phyloP scores from a whole-genome alignment of 768 basidiomycete species.

The Hygrocybe coccinea region DNA sequence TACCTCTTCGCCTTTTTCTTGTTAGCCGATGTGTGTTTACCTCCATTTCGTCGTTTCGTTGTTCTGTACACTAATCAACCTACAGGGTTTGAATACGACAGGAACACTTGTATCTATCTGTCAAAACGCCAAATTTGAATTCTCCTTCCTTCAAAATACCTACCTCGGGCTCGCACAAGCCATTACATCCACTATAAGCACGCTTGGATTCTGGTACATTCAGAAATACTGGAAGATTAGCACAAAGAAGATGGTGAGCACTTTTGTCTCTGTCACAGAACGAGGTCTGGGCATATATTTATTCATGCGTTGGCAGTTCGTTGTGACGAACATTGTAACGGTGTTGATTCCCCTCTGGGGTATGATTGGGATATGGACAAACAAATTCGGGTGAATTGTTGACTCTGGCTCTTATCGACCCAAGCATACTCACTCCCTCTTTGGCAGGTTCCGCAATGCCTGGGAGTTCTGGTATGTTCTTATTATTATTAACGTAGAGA shows the following conservation, averaged over 20 bases:
- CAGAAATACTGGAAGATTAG: constrained; percentile 73
- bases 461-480: constrained; percentile 79
- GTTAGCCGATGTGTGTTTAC: constrained; percentile 54
- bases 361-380: constrained; percentile 81
- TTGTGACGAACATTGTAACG: constrained; percentile 71
- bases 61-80: background rate
- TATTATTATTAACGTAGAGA: background rate
- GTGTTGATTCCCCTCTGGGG: constrained; percentile 82
- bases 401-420: background rate
- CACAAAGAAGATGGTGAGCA: constrained; percentile 72
- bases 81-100: constrained; percentile 75
- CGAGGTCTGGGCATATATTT: constrained; percentile 1
- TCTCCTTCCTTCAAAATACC: constrained; percentile 78
- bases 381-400: constrained; percentile 57
- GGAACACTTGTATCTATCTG: constrained; percentile 70
- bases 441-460: constrained; percentile 60
- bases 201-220: constrained; percentile 79
- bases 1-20: constrained; percentile 76
- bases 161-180: constrained; percentile 76
- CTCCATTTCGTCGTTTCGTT: constrained; percentile 17
- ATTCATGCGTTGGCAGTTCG: constrained; percentile 43
- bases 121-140: constrained; percentile 75
- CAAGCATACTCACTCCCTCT: background rate
- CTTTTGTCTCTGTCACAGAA: background rate
- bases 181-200: constrained; percentile 66